Evolutionary conservation across 163 green algal genomes (phyloP).

Genomic region (Volvox carteri): DNA sequence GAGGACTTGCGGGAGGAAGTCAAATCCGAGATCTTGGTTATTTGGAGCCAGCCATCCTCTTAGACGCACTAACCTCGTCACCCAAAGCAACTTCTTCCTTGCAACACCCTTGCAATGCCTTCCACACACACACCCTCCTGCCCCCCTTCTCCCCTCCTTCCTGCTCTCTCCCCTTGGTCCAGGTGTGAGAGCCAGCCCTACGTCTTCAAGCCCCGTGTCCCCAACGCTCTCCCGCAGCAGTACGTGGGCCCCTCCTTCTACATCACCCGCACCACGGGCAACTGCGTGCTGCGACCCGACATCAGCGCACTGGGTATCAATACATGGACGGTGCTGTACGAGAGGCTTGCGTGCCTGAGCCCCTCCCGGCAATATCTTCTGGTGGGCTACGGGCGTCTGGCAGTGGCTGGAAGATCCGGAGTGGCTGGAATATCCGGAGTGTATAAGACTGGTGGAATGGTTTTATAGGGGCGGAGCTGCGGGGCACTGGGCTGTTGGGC

Average conservation of each 20-base stretch:
- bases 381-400: background rate
- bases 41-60: too few relatives aligned
- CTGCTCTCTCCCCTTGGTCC: too few relatives aligned
- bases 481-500: background rate
- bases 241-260: conserved; percentile 47
- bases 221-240: background rate
- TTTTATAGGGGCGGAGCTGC: background rate
- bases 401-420: background rate
- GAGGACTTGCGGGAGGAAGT: too few relatives aligned
- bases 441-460: too few relatives aligned
- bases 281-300: conserved; percentile 44
- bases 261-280: conserved; percentile 36
- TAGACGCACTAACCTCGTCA: too few relatives aligned
- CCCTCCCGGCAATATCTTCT: conserved; percentile 54
- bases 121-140: too few relatives aligned
- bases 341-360: conserved; percentile 31
- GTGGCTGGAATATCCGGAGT: too few relatives aligned
- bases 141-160: too few relatives aligned
- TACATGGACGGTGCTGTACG: conserved; percentile 35
- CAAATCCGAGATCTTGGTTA: too few relatives aligned
- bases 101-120: too few relatives aligned
- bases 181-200: conserved; percentile 46
- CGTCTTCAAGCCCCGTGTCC: background rate
- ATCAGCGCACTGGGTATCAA: conserved; percentile 2
- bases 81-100: too few relatives aligned